These are phyloP conservation scores for Odonthalia washingtoniensis DNA, from an alignment of 31 red algal species.

Conservation along the genomic window DNA sequence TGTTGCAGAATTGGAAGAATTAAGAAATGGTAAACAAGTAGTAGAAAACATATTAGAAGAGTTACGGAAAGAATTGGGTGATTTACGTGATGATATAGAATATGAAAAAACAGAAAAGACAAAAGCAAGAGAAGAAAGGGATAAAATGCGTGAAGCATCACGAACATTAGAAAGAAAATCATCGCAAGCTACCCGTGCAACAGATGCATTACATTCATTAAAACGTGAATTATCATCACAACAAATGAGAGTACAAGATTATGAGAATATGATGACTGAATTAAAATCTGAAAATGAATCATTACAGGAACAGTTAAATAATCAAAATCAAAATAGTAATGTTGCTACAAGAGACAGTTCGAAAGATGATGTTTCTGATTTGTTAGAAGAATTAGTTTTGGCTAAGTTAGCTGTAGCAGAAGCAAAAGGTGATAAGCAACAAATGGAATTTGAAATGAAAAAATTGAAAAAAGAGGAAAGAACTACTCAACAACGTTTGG, in stretches of 20 bases:
- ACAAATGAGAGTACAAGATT: conserved; percentile 62
- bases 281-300: conserved; percentile 34
- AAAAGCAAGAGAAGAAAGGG: conserved; percentile 59
- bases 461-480: conserved; percentile 62
- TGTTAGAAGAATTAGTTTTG: conserved; percentile 58
- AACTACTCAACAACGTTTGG: conserved; percentile 63
- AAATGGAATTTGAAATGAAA: conserved; percentile 63
- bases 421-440: conserved; percentile 65
- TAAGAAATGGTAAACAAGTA: conserved; percentile 31
- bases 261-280: conserved; percentile 51
- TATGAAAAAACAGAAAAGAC: conserved; percentile 65
- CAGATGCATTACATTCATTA: conserved; percentile 54
- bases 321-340: background rate
- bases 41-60: conserved; percentile 40
- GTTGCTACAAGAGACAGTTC: conserved; percentile 3
- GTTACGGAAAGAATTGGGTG: conserved; percentile 35
- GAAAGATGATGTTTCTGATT: conserved; percentile 33
- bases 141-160: conserved; percentile 56
- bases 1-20: conserved; percentile 38
- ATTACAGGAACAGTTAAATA: conserved; percentile 32
- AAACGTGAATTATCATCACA: conserved; percentile 56
- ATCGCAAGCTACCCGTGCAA: conserved; percentile 42
- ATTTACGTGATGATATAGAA: conserved; percentile 52
- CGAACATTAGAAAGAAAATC: conserved; percentile 55
- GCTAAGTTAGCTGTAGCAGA: conserved; percentile 70